Evolutionary conservation across 768 basidiomycete species (phyloP).

Genomic region (Coprinopsis strossmayeri): DNA sequence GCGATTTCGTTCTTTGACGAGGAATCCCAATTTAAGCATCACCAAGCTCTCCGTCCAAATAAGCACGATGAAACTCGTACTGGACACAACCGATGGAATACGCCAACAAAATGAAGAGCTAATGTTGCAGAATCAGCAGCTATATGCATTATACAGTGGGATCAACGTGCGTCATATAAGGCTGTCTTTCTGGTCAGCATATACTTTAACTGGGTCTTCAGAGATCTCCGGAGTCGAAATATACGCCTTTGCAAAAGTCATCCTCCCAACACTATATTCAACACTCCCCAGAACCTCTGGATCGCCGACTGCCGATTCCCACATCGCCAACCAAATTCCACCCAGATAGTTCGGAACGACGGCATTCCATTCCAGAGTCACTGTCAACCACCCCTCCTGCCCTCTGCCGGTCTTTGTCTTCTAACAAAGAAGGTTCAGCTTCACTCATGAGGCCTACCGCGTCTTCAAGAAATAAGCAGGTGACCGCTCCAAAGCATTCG

Average conservation of each 20-base stretch:
- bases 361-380: neutral
- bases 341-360: neutral
- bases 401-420: neutral
- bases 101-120: conserved; percentile 10
- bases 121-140: conserved; percentile 5
- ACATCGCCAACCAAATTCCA: no score
- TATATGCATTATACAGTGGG: conserved; percentile 3
- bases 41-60: conserved; percentile 7
- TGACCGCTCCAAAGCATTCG: neutral
- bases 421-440: neutral
- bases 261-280: no score
- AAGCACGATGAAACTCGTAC: conserved; percentile 9
- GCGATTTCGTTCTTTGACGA: neutral
- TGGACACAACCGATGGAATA: conserved; percentile 5
- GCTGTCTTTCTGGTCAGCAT: no score
- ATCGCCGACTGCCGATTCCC: no score
- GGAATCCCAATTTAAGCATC: neutral
- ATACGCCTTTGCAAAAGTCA: neutral
- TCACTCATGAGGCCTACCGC: neutral
- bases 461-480: conserved; percentile 1
- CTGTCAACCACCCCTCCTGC: neutral
- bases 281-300: no score
- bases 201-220: neutral
- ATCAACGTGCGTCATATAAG: neutral
- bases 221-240: neutral